Percentiles rank a stretch among this genome's conserved stretches.
phyloP scores from a whole-genome alignment of 352 stramenopile genomes.

The Globisporangium megalacanthum region DNA sequence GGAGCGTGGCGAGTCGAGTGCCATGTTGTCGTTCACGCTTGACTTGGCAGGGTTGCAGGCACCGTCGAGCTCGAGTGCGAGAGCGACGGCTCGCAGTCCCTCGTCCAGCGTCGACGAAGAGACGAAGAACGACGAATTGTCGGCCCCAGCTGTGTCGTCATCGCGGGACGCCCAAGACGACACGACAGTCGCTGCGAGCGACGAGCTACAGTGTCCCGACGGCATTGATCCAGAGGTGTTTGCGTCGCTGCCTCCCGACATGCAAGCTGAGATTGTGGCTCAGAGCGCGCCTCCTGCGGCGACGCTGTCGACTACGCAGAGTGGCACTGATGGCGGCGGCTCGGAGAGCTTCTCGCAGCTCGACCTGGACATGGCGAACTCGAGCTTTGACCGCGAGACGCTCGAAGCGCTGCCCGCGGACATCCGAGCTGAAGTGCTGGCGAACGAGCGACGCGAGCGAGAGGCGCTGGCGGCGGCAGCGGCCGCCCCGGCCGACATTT shows the following conservation, averaged over 20 bases:
- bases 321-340: conserved; percentile 1
- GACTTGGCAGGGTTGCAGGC: conserved; percentile 59
- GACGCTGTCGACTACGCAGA: conserved; percentile 14
- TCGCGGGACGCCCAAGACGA: background rate
- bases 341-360: conserved; percentile 75
- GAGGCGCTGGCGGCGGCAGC: conserved; percentile 63
- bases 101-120: conserved; percentile 11
- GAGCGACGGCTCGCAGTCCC: background rate
- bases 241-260: conserved; percentile 91
- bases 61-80: conserved; percentile 6
- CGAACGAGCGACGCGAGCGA: conserved; percentile 93
- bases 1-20: background rate
- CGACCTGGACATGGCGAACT: conserved; percentile 80
- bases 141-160: background rate
- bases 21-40: conserved; percentile 81
- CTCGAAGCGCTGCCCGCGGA: conserved; percentile 95
- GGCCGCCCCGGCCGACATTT: conserved; percentile 86
- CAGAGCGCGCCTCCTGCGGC: conserved; percentile 46
- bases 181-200: conserved; percentile 1
- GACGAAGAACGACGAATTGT: conserved; percentile 17
- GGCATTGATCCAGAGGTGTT: conserved; percentile 98
- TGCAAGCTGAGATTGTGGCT: conserved; percentile 95
- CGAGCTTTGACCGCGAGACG: conserved; percentile 93
- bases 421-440: conserved; percentile 95
- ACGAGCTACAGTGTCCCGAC: conserved; percentile 78